These are phyloP conservation scores for Kurtzmaniella quercitrusa DNA, from an alignment of 1,139 yeast genomes.

Conservation along the genomic window DNA sequence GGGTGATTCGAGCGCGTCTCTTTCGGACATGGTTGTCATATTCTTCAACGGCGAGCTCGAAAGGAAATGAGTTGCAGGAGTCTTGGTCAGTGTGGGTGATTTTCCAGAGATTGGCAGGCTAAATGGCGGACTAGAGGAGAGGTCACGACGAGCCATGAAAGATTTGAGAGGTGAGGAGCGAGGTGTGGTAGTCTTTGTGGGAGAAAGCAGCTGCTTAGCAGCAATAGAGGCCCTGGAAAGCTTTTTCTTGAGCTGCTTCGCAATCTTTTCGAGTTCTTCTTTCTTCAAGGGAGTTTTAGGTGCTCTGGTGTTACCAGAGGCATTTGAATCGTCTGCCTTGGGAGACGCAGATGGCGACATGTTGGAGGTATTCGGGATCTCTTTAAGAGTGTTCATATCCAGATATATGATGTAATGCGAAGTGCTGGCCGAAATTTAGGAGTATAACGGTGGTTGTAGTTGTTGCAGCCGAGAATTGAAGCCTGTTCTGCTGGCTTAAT, in stretches of 20 bases:
- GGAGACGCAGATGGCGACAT: conserved; percentile 9
- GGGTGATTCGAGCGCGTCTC: conserved; percentile 24
- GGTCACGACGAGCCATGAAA: conserved; percentile 4
- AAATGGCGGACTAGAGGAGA: conserved; percentile 13
- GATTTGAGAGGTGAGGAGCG: conserved; percentile 7
- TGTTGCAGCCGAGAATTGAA: too few relatives aligned
- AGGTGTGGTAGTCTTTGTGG: conserved; percentile 12
- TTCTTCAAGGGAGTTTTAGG: conserved; percentile 40
- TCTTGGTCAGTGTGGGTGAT: conserved; percentile 40
- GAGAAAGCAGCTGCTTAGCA: conserved; percentile 39
- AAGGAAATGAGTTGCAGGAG: conserved; percentile 32
- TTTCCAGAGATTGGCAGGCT: conserved; percentile 27
- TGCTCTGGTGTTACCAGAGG: not conserved
- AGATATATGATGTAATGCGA: not conserved
- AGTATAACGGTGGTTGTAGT: too few relatives aligned
- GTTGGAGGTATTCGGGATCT: conserved; percentile 11
- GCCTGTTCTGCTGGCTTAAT: too few relatives aligned
- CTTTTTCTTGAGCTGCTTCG: conserved; percentile 42
- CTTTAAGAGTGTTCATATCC: conserved; percentile 11
- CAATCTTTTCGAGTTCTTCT: conserved; percentile 46
- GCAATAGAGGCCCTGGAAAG: conserved; percentile 43
- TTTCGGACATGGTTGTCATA: conserved; percentile 13
- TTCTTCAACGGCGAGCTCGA: conserved; percentile 34
- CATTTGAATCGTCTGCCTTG: conserved; percentile 3
- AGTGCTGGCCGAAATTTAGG: too few relatives aligned